Evolutionary conservation across 2,329 filamentous ascomycete genomes (phyloP).

Genomic region (Diaporthe citriasiana): DNA sequence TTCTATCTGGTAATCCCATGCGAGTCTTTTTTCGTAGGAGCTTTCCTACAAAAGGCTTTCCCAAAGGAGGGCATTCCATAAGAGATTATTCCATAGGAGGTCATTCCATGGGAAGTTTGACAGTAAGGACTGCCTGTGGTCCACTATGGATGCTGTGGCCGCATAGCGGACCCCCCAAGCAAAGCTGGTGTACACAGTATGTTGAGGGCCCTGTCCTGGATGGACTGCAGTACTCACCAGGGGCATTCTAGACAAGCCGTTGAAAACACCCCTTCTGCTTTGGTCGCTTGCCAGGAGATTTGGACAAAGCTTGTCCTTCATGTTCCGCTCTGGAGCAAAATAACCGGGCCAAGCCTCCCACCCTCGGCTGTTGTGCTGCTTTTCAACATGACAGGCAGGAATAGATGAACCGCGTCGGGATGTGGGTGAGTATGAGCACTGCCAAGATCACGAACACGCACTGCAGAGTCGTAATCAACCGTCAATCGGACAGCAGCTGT

Average conservation of each 20-base stretch:
- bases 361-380: background rate
- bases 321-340: background rate
- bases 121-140: too few species aligned
- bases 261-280: background rate
- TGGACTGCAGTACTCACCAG: background rate
- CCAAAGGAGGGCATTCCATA: too few species aligned
- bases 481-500: background rate
- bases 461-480: constrained; percentile 3
- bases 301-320: background rate
- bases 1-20: too few species aligned
- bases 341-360: constrained; percentile 1
- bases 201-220: too few species aligned
- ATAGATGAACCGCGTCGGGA: constrained; percentile 5
- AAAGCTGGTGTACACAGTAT: too few species aligned
- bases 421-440: background rate
- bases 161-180: too few species aligned
- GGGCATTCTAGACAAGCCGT: background rate
- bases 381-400: background rate
- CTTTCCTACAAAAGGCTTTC: too few species aligned
- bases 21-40: too few species aligned
- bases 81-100: too few species aligned
- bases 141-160: too few species aligned
- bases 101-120: too few species aligned
- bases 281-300: background rate
- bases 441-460: constrained; percentile 9